These are phyloP conservation scores for Penicillium goetzii DNA, from an alignment of 495 filamentous ascomycete genomes.

Conservation along the genomic window DNA sequence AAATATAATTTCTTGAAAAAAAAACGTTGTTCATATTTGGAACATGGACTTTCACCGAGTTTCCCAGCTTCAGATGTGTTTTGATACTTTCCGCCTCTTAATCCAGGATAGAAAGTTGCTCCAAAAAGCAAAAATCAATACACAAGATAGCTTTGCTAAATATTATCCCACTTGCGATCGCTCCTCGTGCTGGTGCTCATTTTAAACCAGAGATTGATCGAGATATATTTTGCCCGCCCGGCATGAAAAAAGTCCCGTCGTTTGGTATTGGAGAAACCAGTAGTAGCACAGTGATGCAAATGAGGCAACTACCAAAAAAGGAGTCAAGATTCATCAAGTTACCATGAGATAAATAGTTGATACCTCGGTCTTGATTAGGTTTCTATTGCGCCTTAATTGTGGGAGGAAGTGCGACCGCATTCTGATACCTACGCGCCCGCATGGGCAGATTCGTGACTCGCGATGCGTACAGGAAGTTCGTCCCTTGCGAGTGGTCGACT, in stretches of 20 bases:
- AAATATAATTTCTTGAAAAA: not conserved
- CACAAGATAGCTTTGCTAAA: not conserved
- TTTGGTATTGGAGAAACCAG: not conserved
- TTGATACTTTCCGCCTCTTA: not conserved
- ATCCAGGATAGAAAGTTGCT: slow-evolving; percentile 7
- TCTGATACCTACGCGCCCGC: not conserved
- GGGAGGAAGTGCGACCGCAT: slow-evolving; percentile 5
- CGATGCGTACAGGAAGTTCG: not conserved
- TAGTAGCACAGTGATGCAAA: not conserved
- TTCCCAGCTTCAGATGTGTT: not conserved
- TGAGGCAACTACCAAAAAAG: not conserved
- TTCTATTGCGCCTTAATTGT: not conserved
- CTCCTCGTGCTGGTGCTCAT: not conserved
- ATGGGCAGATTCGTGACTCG: slow-evolving; percentile 8
- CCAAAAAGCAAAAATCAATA: slow-evolving; percentile 1
- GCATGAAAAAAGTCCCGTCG: not conserved
- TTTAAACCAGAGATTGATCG: not conserved
- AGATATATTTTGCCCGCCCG: not conserved
- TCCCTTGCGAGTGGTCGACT: slow-evolving; percentile 3
- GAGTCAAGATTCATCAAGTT: not conserved
- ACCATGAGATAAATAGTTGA: not conserved
- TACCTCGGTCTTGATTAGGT: not conserved
- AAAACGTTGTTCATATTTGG: not conserved
- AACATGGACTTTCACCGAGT: not conserved
- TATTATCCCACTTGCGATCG: not conserved